These are phyloP conservation scores for Macrotyloma uniflorum DNA, from an alignment of 306 rosid species.

Conservation along the genomic window DNA sequence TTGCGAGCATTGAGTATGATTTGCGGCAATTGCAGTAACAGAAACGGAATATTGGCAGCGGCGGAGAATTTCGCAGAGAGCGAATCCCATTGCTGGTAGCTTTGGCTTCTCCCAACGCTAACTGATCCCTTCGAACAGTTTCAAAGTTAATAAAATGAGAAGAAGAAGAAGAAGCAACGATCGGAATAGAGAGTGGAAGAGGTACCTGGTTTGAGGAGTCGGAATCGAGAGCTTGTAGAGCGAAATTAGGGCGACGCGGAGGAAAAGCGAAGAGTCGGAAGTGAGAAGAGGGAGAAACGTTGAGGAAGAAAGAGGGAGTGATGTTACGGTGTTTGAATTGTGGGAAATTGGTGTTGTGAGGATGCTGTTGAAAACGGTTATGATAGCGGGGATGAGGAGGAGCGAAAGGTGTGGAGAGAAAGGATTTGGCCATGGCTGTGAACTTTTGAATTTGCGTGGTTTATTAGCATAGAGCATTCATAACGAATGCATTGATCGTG, in stretches of 20 bases:
- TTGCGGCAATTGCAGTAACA: slow-evolving; percentile 85
- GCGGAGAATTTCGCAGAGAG: slow-evolving; percentile 81
- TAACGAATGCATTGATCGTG: background rate
- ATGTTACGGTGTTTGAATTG: slow-evolving; percentile 20
- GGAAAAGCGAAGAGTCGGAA: slow-evolving; percentile 1
- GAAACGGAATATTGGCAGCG: slow-evolving; percentile 82
- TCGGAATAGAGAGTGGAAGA: background rate
- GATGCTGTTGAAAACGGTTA: background rate
- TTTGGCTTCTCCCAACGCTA: slow-evolving; percentile 40
- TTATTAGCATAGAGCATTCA: background rate
- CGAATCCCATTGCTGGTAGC: slow-evolving; percentile 75
- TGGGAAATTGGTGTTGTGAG: background rate
- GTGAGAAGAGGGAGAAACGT: background rate
- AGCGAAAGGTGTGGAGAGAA: background rate
- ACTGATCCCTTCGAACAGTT: slow-evolving; percentile 58
- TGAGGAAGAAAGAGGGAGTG: slow-evolving; percentile 16
- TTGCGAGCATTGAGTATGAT: slow-evolving; percentile 80
- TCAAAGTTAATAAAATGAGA: slow-evolving; percentile 11
- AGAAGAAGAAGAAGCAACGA: too few relatives aligned
- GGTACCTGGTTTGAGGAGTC: slow-evolving; percentile 64
- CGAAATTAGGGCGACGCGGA: slow-evolving; percentile 36
- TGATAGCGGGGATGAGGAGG: background rate
- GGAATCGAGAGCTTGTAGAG: slow-evolving; percentile 54
- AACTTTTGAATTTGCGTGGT: background rate
- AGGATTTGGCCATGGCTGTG: slow-evolving; percentile 38